Evolutionary conservation across 768 basidiomycete species (phyloP).

Genomic region (Gloeopeniophorella convolvens): DNA sequence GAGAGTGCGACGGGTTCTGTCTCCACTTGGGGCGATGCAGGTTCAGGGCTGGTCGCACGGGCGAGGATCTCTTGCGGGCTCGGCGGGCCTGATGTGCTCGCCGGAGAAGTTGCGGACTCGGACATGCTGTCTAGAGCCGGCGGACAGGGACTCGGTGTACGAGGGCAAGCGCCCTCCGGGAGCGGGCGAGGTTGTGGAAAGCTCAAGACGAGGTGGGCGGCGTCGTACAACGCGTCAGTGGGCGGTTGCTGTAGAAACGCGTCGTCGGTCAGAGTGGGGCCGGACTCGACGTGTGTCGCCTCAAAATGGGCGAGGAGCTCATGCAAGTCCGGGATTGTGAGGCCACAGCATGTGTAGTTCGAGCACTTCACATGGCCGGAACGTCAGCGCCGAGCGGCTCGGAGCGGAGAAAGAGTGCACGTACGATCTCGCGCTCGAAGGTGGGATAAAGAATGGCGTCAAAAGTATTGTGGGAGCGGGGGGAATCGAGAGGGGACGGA

Average conservation of each 20-base stretch:
- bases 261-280: slow-evolving; percentile 4
- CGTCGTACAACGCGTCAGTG: slow-evolving; percentile 10
- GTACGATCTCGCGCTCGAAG: slow-evolving; percentile 22
- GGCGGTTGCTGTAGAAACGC: slow-evolving; percentile 13
- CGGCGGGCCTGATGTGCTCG: slow-evolving; percentile 6
- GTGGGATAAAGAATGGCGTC: slow-evolving; percentile 16
- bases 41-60: not conserved
- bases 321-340: slow-evolving; percentile 41
- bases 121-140: slow-evolving; percentile 11
- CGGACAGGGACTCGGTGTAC: slow-evolving; percentile 9
- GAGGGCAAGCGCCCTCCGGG: slow-evolving; percentile 16
- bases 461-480: slow-evolving; percentile 2
- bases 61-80: slow-evolving; percentile 15
- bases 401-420: not conserved
- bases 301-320: slow-evolving; percentile 48
- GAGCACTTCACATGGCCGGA: slow-evolving; percentile 29
- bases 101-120: slow-evolving; percentile 9
- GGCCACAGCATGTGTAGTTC: slow-evolving; percentile 45
- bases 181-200: slow-evolving; percentile 30
- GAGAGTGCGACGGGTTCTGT: slow-evolving; percentile 17
- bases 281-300: slow-evolving; percentile 32
- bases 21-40: not conserved
- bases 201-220: slow-evolving; percentile 24
- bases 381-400: not conserved
- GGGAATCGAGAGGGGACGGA: slow-evolving; percentile 15